A percentile compares a stretch with the other conserved stretches of the same genome.
These are phyloP conservation scores for Cicer judaicum DNA, from an alignment of 306 rosid genomes.

Conservation along the genomic window DNA sequence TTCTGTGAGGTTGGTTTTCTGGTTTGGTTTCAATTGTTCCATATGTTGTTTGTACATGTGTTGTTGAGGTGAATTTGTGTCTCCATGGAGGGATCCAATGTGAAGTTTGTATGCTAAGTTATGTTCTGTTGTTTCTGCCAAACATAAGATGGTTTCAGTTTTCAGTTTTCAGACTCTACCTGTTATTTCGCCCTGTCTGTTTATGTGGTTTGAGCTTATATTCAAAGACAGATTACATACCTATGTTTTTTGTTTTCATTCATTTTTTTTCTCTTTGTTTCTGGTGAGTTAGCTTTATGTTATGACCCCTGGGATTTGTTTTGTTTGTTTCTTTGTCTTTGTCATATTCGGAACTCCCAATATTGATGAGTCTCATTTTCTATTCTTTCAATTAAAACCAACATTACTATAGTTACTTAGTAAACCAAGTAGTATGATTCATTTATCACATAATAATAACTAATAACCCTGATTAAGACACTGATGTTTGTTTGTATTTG, in stretches of 20 bases:
- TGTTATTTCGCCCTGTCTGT: constrained; percentile 21
- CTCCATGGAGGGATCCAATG: constrained; percentile 66
- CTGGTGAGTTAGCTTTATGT: constrained; percentile 9
- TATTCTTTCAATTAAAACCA: too few species aligned
- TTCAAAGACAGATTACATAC: neutral
- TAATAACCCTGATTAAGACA: too few species aligned
- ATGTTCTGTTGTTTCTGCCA: constrained; percentile 37
- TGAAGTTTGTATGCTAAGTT: constrained; percentile 19
- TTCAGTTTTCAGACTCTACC: constrained; percentile 34
- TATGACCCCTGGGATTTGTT: neutral
- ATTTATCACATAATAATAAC: too few species aligned
- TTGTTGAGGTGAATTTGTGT: constrained; percentile 48
- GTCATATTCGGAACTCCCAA: too few species aligned
- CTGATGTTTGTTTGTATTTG: too few species aligned
- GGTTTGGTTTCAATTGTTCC: constrained; percentile 7
- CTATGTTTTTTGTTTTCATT: neutral
- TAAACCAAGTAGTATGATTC: too few species aligned
- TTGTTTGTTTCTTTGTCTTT: too few species aligned
- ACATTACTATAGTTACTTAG: too few species aligned
- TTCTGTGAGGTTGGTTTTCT: constrained; percentile 47
- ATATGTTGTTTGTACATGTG: constrained; percentile 19
- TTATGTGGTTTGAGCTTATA: neutral
- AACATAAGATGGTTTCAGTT: constrained; percentile 35
- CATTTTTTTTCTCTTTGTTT: constrained; percentile 4
- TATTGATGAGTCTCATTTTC: too few species aligned